phyloP scores from a whole-genome alignment of 2,329 filamentous ascomycete species.

The Metarhizium robertsii region DNA sequence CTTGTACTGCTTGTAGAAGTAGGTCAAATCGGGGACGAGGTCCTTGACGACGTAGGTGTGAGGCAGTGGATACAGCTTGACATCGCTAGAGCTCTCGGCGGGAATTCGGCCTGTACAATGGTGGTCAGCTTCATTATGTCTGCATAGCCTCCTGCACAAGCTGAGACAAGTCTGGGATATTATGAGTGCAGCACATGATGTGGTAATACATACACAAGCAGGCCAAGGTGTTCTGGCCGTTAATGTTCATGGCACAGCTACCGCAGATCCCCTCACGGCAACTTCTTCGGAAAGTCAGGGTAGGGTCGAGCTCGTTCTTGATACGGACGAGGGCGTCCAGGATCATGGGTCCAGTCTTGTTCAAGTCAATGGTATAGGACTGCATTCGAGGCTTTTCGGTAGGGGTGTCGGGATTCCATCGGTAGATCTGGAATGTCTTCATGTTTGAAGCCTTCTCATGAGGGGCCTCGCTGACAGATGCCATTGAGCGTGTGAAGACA shows the following conservation, averaged over 20 bases:
- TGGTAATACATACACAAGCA: constrained; percentile 71
- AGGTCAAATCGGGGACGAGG: constrained; percentile 91
- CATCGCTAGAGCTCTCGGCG: constrained; percentile 66
- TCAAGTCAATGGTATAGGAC: constrained; percentile 86
- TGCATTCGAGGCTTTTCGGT: constrained; percentile 93
- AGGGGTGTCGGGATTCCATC: constrained; percentile 93
- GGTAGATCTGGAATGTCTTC: constrained; percentile 98
- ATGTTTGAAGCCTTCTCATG: constrained; percentile 56
- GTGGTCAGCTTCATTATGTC: neutral
- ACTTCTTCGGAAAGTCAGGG: constrained; percentile 88
- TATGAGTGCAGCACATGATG: neutral
- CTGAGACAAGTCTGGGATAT: neutral
- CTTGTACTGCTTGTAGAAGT: constrained; percentile 99
- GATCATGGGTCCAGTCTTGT: constrained; percentile 99
- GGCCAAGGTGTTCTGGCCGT: constrained; percentile 94
- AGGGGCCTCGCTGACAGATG: constrained; percentile 48
- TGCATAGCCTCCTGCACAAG: neutral
- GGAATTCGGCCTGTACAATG: constrained; percentile 73
- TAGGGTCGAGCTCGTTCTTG: constrained; percentile 98
- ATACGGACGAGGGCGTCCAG: constrained; percentile 93
- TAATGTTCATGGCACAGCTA: constrained; percentile 99
- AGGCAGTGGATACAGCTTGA: constrained; percentile 94
- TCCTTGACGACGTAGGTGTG: constrained; percentile 99
- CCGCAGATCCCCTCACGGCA: constrained; percentile 98
- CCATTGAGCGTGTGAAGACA: constrained; percentile 43